Conservation (phyloP, 164 flowering plant species). For the Berberis vulgaris region DNA sequence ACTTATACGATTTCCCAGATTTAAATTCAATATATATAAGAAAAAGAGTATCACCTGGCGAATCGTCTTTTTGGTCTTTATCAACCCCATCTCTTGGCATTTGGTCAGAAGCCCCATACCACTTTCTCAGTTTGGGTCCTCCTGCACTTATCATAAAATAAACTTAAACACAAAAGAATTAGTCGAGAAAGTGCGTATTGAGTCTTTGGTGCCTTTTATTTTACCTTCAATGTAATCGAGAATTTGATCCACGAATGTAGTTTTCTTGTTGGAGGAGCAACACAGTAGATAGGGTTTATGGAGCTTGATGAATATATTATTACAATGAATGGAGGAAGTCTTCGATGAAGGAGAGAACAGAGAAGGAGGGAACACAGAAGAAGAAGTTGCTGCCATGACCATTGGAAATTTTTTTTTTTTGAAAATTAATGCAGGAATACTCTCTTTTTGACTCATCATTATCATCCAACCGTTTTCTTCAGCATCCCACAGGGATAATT, state of each 20-base stretch:
- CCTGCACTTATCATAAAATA: conserved; percentile 29
- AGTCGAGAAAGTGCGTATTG: background rate
- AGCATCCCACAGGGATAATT: no score
- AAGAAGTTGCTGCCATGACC: no score
- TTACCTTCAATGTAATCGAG: conserved; percentile 91
- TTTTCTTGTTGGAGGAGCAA: conserved; percentile 60
- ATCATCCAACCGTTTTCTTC: no score
- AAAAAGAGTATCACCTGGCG: conserved; percentile 28
- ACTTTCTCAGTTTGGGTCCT: conserved; percentile 92
- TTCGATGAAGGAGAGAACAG: conserved; percentile 8
- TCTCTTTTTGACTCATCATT: no score
- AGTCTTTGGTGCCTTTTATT: background rate
- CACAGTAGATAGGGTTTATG: conserved; percentile 23
- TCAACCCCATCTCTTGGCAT: conserved; percentile 53
- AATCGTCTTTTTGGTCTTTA: conserved; percentile 40
- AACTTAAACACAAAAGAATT: background rate
- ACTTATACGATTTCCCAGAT: background rate
- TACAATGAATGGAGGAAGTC: background rate
- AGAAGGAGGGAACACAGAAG: background rate
- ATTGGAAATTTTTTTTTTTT: no score
- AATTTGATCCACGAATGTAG: conserved; percentile 69
- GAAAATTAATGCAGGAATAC: no score
- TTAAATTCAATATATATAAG: background rate
- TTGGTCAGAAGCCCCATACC: conserved; percentile 93
- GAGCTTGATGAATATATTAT: conserved; percentile 1